Conservation (phyloP, 164 flowering plant genomes). For the Berberis thunbergii region DNA sequence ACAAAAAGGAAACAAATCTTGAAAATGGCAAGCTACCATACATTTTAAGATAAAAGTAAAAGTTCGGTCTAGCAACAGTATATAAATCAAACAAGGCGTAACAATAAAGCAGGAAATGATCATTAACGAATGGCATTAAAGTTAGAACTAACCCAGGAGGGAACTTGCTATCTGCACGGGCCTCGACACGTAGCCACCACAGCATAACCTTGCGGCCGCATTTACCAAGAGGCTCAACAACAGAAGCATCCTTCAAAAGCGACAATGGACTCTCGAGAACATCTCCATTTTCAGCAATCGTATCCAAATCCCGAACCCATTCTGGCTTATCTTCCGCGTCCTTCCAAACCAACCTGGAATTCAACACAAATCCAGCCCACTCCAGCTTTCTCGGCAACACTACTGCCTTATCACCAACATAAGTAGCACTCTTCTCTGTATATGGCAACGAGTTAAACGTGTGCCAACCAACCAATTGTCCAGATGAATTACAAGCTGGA, state of each 20-base stretch:
- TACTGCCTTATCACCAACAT: constrained; percentile 61
- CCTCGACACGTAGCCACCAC: constrained; percentile 99
- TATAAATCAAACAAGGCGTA: no score
- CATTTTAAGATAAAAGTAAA: no score
- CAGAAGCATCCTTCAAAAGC: constrained; percentile 58
- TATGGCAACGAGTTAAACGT: constrained; percentile 61
- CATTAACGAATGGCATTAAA: neutral
- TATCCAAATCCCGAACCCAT: constrained; percentile 69
- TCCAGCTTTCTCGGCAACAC: constrained; percentile 83
- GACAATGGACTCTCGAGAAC: constrained; percentile 67
- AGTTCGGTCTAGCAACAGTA: no score
- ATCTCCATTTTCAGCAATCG: constrained; percentile 26
- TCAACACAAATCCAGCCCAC: constrained; percentile 93
- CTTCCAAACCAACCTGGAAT: constrained; percentile 84
- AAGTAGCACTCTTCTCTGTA: constrained; percentile 44
- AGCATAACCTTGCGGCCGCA: constrained; percentile 89
- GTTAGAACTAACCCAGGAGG: constrained; percentile 64
- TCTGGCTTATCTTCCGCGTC: constrained; percentile 60
- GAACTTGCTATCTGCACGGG: constrained; percentile 90
- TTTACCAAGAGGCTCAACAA: constrained; percentile 86
- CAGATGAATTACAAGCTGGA: constrained; percentile 88
- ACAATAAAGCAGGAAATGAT: neutral
- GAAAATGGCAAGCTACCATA: no score
- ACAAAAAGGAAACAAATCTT: no score
- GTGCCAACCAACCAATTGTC: constrained; percentile 80